phyloP scores from a whole-genome alignment of 257 asterid species.

The Solanum corneliomulleri region DNA sequence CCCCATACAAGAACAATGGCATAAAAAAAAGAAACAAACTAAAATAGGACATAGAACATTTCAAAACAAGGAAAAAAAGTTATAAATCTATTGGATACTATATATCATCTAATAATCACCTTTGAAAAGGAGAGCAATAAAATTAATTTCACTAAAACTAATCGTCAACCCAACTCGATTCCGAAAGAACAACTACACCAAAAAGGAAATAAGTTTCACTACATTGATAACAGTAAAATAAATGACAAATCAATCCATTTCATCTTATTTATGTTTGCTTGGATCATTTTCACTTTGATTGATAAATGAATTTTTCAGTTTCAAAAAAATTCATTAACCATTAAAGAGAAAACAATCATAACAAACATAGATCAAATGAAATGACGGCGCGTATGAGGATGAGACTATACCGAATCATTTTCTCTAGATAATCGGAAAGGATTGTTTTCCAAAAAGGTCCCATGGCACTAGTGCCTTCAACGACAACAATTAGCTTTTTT shows the following conservation, averaged over 20 bases:
- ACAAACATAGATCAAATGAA: not conserved
- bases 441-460: slow-evolving; percentile 77
- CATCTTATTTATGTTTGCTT: not conserved
- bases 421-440: slow-evolving; percentile 68
- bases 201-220: not conserved
- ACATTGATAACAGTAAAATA: not conserved
- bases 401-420: slow-evolving; percentile 48
- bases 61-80: not conserved
- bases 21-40: not conserved
- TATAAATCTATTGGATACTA: not conserved
- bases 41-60: not conserved
- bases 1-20: not conserved
- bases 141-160: not conserved
- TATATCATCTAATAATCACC: not conserved
- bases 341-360: not conserved
- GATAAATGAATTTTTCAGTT: no score
- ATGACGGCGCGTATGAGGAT: not conserved
- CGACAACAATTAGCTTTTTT: slow-evolving; percentile 65
- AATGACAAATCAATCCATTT: not conserved
- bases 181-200: not conserved
- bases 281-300: not conserved
- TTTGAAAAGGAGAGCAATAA: not conserved
- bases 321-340: not conserved
- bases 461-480: slow-evolving; percentile 89
- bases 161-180: not conserved